Percentiles rank a stretch among this genome's conserved stretches.
Conservation (phyloP, 2,329 filamentous ascomycete genomes). For the Neofusicoccum cordaticola region DNA sequence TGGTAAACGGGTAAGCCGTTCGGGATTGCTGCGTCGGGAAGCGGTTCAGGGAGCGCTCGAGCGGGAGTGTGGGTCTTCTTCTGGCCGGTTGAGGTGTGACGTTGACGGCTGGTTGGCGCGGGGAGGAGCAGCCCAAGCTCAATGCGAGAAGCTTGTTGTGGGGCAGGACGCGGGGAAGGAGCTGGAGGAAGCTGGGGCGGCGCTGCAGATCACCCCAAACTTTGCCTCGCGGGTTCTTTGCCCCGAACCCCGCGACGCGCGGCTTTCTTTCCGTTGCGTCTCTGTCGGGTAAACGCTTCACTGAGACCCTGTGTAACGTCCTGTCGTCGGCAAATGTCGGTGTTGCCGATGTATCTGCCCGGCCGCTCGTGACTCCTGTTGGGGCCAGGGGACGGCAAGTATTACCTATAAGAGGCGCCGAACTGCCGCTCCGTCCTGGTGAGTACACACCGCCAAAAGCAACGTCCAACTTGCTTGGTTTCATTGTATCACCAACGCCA, state of each 20-base stretch:
- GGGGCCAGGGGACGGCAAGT: background rate
- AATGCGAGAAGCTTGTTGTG: slow-evolving; percentile 7
- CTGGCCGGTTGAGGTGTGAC: background rate
- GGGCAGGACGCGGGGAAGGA: slow-evolving; percentile 4
- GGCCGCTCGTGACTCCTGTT: background rate
- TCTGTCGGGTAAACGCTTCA: background rate
- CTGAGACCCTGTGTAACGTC: too few species aligned
- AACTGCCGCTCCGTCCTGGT: too few species aligned
- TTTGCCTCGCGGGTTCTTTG: background rate
- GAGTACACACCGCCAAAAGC: too few species aligned
- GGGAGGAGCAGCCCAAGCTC: background rate
- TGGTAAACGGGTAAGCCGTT: background rate
- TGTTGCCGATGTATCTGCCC: background rate
- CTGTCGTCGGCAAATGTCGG: background rate
- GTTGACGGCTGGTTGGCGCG: background rate
- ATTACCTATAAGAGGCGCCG: too few species aligned
- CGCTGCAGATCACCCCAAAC: background rate
- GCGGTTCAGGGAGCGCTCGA: background rate
- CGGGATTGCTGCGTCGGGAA: background rate
- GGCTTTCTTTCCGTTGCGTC: background rate
- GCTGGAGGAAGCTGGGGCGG: background rate
- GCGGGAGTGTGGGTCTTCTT: background rate
- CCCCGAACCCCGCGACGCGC: background rate
- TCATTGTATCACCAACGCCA: too few species aligned
- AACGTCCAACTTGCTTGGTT: too few species aligned